Percentiles rank a stretch among this genome's conserved stretches.
Conservation (phyloP, 2,329 filamentous ascomycete genomes). For the Didymella lethalis region DNA sequence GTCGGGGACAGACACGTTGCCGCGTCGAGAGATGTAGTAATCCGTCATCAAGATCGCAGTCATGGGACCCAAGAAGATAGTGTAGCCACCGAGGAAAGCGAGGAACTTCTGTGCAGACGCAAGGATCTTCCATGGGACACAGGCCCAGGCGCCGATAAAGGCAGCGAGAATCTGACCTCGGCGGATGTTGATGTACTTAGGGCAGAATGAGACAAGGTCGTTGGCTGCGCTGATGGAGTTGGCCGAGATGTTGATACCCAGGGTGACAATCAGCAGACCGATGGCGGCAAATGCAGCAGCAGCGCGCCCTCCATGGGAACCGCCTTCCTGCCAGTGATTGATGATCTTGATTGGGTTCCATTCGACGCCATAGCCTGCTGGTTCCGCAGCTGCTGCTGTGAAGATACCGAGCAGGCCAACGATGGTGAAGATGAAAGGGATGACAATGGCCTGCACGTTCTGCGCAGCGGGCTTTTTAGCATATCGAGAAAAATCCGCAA, state of each 20-base stretch:
- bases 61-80: constrained; percentile 39
- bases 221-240: constrained; percentile 38
- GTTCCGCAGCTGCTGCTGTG: constrained; percentile 48
- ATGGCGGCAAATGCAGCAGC: constrained; percentile 39
- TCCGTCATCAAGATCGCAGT: constrained; percentile 36
- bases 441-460: constrained; percentile 49
- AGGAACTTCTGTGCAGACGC: constrained; percentile 48
- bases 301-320: constrained; percentile 40
- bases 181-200: constrained; percentile 39
- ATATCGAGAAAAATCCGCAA: constrained; percentile 54
- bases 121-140: constrained; percentile 51
- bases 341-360: constrained; percentile 51
- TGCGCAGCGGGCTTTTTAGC: constrained; percentile 44
- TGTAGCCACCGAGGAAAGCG: constrained; percentile 43
- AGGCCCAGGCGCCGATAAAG: constrained; percentile 49
- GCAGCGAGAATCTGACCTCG: constrained; percentile 47
- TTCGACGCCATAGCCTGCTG: constrained; percentile 34
- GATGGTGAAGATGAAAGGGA: constrained; percentile 42
- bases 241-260: constrained; percentile 48
- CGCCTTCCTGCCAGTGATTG: constrained; percentile 50
- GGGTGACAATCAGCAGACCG: constrained; percentile 35
- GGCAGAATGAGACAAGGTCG: constrained; percentile 34
- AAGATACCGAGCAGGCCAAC: constrained; percentile 50
- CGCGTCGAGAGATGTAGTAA: constrained; percentile 35
- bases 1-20: constrained; percentile 34